phyloP scores from a whole-genome alignment of 805 yeast species.

The Starmerella ratchasimensis region DNA sequence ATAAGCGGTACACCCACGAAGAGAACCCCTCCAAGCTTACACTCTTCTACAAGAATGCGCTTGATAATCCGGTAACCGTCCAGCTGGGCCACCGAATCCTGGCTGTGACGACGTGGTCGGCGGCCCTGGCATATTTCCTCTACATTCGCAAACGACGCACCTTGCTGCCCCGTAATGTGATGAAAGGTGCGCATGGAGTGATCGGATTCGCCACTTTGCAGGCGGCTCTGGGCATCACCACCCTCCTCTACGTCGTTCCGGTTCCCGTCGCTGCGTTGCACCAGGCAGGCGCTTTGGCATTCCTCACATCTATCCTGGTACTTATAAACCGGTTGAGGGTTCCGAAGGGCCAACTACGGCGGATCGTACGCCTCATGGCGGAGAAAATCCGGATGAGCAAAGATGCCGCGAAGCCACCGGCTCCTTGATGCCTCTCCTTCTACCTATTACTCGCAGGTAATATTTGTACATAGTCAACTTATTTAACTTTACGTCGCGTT shows the following conservation, averaged over 20 bases:
- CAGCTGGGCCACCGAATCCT: constrained; percentile 80
- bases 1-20: constrained; percentile 43
- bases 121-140: constrained; percentile 58
- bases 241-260: constrained; percentile 81
- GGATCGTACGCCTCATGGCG: constrained; percentile 19
- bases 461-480: too few species aligned
- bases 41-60: constrained; percentile 52
- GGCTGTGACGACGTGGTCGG: constrained; percentile 66
- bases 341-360: constrained; percentile 33
- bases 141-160: constrained; percentile 44
- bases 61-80: constrained; percentile 93
- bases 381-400: too few species aligned
- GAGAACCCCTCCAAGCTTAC: constrained; percentile 35
- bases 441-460: too few species aligned
- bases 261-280: constrained; percentile 86
- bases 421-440: too few species aligned
- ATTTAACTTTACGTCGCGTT: too few species aligned
- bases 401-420: neutral
- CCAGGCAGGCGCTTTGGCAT: constrained; percentile 90
- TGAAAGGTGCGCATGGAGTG: constrained; percentile 38
- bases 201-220: constrained; percentile 79
- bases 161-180: constrained; percentile 34
- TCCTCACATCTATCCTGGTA: constrained; percentile 65
- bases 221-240: constrained; percentile 72
- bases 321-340: constrained; percentile 43